These are phyloP conservation scores for Neodidymelliopsis sp. DNA, from an alignment of 2,329 filamentous ascomycete species.

Conservation along the genomic window DNA sequence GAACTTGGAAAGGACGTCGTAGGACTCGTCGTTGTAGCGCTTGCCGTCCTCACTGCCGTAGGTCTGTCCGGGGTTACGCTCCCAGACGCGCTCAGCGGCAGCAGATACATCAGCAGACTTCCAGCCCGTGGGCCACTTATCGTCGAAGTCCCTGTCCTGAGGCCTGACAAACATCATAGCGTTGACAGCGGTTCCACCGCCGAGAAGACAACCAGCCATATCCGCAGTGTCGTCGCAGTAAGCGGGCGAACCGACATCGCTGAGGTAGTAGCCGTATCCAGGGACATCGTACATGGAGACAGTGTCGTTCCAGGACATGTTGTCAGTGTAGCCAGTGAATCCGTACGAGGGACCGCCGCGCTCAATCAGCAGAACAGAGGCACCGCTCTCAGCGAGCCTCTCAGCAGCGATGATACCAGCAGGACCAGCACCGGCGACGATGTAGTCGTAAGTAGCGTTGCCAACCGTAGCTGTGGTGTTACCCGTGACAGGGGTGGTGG, in stretches of 20 bases:
- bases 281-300: conserved; percentile 50
- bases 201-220: conserved; percentile 74
- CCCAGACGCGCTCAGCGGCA: conserved; percentile 71
- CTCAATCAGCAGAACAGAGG: conserved; percentile 66
- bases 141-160: conserved; percentile 67
- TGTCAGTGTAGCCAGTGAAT: conserved; percentile 38
- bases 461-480: conserved; percentile 46
- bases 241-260: conserved; percentile 36
- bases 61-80: conserved; percentile 73
- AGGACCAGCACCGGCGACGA: conserved; percentile 67
- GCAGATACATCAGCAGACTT: conserved; percentile 67
- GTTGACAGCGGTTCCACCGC: conserved; percentile 71
- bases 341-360: conserved; percentile 49
- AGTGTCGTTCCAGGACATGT: conserved; percentile 44
- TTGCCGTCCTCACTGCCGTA: conserved; percentile 70
- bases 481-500: conserved; percentile 31
- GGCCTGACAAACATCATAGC: conserved; percentile 57
- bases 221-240: conserved; percentile 71
- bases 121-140: conserved; percentile 76
- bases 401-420: conserved; percentile 66
- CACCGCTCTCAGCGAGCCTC: conserved; percentile 68
- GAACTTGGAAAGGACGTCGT: conserved; percentile 67
- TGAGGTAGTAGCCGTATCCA: conserved; percentile 46
- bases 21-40: conserved; percentile 70
- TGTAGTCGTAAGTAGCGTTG: conserved; percentile 64